Conservation (phyloP, 805 yeast species). For the Candida suzukii region DNA sequence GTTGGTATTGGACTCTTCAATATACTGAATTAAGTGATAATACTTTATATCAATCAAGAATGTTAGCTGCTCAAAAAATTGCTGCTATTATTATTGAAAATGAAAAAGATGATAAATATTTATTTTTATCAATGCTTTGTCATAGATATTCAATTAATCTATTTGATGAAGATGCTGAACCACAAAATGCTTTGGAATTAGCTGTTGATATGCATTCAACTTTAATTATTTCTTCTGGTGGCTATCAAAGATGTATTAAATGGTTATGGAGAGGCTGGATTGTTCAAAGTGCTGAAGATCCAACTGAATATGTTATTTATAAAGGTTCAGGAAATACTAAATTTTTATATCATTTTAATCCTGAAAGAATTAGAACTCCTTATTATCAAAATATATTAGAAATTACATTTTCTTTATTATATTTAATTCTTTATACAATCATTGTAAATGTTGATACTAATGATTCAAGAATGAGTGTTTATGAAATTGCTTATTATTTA, state of each 20-base stretch:
- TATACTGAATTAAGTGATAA: slow-evolving; percentile 59
- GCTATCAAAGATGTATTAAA: slow-evolving; percentile 77
- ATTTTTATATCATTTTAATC: slow-evolving; percentile 61
- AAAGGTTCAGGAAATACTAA: slow-evolving; percentile 49
- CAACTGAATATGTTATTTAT: slow-evolving; percentile 61
- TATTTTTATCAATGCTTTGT: slow-evolving; percentile 71
- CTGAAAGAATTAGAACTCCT: slow-evolving; percentile 81
- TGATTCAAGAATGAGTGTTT: slow-evolving; percentile 26
- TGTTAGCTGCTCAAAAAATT: slow-evolving; percentile 63
- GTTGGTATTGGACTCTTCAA: slow-evolving; percentile 66
- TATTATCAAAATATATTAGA: slow-evolving; percentile 72
- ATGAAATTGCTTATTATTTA: slow-evolving; percentile 53
- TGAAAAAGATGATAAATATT: slow-evolving; percentile 48
- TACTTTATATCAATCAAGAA: slow-evolving; percentile 52
- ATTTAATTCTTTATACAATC: slow-evolving; percentile 52
- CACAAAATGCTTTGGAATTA: slow-evolving; percentile 72
- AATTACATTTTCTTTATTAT: slow-evolving; percentile 57
- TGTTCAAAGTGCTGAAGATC: slow-evolving; percentile 63
- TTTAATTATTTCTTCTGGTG: slow-evolving; percentile 67
- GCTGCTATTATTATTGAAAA: slow-evolving; percentile 66
- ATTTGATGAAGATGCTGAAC: slow-evolving; percentile 52
- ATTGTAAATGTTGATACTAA: slow-evolving; percentile 54
- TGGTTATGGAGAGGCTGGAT: slow-evolving; percentile 97
- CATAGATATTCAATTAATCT: slow-evolving; percentile 64
- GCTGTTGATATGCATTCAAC: slow-evolving; percentile 85